Conservation (phyloP, 73 alveolate species). For the Tetrahymena thermophila region DNA sequence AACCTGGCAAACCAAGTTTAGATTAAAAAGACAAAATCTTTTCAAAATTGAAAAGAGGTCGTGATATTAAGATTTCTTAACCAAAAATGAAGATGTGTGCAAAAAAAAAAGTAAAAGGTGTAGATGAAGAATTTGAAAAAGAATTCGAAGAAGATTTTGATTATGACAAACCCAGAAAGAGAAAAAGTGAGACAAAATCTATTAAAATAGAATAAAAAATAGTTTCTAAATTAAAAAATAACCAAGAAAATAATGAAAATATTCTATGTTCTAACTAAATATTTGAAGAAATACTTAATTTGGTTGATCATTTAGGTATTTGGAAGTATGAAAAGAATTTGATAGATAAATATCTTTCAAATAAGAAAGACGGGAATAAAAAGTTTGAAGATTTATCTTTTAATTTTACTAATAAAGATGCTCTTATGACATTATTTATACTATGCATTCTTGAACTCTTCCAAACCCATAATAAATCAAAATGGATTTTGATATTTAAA, state of each 20-base stretch:
- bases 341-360: not conserved
- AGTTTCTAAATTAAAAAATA: not conserved
- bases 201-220: not conserved
- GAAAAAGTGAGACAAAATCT: not conserved
- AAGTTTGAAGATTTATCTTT: not conserved
- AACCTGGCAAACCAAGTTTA: too few relatives aligned
- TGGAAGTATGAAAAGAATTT: not conserved
- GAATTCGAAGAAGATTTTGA: not conserved
- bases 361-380: not conserved
- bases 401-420: not conserved
- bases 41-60: too few relatives aligned
- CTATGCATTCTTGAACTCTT: not conserved
- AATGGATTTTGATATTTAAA: not conserved
- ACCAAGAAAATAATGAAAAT: not conserved
- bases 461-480: not conserved
- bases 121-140: not conserved
- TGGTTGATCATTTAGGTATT: not conserved
- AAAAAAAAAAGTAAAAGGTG: too few relatives aligned
- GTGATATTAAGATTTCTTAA: too few relatives aligned
- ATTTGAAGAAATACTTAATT: not conserved
- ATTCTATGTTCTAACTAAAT: not conserved
- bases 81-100: too few relatives aligned
- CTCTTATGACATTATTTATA: not conserved
- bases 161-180: not conserved
- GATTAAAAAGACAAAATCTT: too few relatives aligned